Conservation (phyloP, 495 filamentous ascomycete genomes). For the Oidiodendron maius region DNA sequence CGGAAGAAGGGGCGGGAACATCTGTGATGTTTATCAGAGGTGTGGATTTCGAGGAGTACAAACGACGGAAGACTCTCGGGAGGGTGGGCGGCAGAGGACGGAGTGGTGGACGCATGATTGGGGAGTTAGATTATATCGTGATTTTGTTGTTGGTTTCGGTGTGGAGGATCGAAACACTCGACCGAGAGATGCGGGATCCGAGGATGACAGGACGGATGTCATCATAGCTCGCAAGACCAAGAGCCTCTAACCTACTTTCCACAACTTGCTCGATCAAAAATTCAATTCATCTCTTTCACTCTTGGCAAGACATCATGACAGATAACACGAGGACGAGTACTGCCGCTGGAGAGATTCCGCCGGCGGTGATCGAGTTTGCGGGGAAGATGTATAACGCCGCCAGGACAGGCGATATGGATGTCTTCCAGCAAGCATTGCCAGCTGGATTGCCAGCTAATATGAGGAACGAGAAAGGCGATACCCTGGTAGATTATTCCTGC, state of each 20-base stretch:
- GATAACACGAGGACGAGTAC: not conserved
- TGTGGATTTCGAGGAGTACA: slow-evolving; percentile 11
- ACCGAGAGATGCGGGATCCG: not conserved
- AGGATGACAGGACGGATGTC: no score
- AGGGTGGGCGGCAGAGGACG: slow-evolving; percentile 7
- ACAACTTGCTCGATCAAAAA: no score
- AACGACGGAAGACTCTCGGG: slow-evolving; percentile 7
- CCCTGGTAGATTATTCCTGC: slow-evolving; percentile 31
- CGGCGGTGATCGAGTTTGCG: slow-evolving; percentile 46
- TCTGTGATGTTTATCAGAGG: slow-evolving; percentile 60
- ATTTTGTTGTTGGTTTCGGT: no score
- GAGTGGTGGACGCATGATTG: slow-evolving; percentile 11
- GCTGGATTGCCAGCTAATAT: slow-evolving; percentile 45
- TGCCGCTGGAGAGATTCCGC: slow-evolving; percentile 27
- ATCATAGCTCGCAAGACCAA: no score
- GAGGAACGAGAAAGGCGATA: slow-evolving; percentile 53
- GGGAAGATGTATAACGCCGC: slow-evolving; percentile 46
- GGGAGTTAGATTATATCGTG: no score
- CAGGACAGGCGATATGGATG: slow-evolving; percentile 36
- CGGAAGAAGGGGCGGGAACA: slow-evolving; percentile 66
- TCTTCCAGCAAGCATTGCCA: slow-evolving; percentile 44
- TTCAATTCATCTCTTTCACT: not conserved
- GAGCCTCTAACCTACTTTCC: no score
- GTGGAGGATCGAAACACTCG: not conserved
- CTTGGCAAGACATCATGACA: not conserved